A percentile compares a stretch with the other conserved stretches of the same genome.
Conservation (phyloP, 129 eudicot species). For the Artemisia argyi region DNA sequence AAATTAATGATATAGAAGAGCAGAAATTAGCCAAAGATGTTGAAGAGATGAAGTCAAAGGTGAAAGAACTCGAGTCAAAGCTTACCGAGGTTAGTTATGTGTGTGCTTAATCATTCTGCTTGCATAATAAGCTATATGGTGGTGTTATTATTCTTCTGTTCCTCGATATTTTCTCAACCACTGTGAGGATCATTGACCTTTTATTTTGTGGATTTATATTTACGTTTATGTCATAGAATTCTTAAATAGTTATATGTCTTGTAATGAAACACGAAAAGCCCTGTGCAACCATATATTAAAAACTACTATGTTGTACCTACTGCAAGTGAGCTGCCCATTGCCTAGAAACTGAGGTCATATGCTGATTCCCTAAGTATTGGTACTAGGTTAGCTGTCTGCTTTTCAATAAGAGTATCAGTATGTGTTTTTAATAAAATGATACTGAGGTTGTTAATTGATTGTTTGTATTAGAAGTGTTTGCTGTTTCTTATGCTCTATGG, state of each 20-base stretch:
- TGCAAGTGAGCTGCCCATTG: neutral
- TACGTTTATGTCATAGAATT: neutral
- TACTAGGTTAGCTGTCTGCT: too few relatives aligned
- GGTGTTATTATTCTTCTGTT: neutral
- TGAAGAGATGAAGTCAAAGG: slow-evolving; percentile 55
- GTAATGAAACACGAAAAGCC: neutral
- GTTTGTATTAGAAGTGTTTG: too few relatives aligned
- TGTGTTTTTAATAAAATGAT: too few relatives aligned
- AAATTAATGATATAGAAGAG: slow-evolving; percentile 33
- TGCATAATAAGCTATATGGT: neutral
- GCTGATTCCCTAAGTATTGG: too few relatives aligned
- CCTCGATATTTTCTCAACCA: neutral
- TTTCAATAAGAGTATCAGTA: too few relatives aligned
- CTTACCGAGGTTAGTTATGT: slow-evolving; percentile 56
- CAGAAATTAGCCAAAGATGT: slow-evolving; percentile 44
- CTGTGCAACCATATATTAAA: neutral
- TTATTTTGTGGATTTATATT: slow-evolving; percentile 1
- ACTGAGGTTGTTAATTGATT: too few relatives aligned
- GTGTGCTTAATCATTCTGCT: neutral
- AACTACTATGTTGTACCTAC: too few relatives aligned
- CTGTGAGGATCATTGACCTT: neutral
- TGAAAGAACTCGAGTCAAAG: slow-evolving; percentile 62
- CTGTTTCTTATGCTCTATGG: too few relatives aligned
- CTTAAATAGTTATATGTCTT: neutral
- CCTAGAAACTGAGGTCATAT: neutral